Evolutionary conservation across 805 yeast genomes (phyloP), one percentile per base, ranked within the genome.

Genomic region (Metschnikowia chrysomelidarum): DNA sequence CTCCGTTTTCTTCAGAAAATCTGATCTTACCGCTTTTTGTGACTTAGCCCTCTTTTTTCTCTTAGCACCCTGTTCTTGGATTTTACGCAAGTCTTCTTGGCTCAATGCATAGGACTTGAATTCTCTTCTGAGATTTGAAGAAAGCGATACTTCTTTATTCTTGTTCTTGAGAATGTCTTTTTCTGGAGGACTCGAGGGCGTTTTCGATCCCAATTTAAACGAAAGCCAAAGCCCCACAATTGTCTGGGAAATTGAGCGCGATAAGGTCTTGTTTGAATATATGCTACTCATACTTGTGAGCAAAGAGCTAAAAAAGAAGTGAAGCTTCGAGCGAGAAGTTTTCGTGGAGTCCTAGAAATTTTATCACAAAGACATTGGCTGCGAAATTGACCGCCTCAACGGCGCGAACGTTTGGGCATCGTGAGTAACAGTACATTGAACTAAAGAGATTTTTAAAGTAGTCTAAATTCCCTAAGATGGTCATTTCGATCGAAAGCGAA

Each of bases 241-340:
- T 10, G 32, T 24, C 17, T 27, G 29, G 3, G 40, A 26, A 17
- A 36, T 16, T 5, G 31, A 30, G 7, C 35, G 34, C n/a, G 40
- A 27, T 12, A 28, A 9, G 14, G 29, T 21, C 5, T 20, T 20
- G 20, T 16, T 24, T 5, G 35, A 26, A 11, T 30, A n/a, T 16
- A 19, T 26, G 28, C 38, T 35, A 24, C 30, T 29, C 38, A 35
- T 35, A 14, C 9, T 19, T 20, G n/a, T n/a, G n/a, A 26, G 35
- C 25, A 26, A 32, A 16, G 12, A 11, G 13, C 10, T 15, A 10
- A n/a, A 11, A 19, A 12, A 19, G 7, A 18, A 3, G 10, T 27
- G 3, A 4, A 5, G 14, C n/a, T n/a, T n/a, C n/a, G n/a, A n/a
- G 31, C 19, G 20, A 19, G 14, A 19, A 5, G 14, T 19, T 18